Base-by-base conservation (phyloP, 768 basidiomycete species). In the Lyophyllum shimeji region DNA sequence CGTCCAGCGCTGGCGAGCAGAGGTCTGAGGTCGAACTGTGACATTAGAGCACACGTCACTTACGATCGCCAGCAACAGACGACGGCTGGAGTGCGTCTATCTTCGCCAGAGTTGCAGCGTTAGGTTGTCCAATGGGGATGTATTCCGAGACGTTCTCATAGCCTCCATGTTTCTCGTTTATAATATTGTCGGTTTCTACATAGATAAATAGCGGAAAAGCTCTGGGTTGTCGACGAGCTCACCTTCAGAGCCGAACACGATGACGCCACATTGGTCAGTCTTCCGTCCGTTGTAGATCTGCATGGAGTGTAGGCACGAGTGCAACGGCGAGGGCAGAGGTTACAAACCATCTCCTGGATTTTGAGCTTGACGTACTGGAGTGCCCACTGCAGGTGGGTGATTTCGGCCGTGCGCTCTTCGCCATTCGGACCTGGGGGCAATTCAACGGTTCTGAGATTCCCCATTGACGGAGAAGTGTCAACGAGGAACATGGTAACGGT, bases 211-310 rank as follows among this genome's bases (percentile, higher is more conserved):
- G 29, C 9, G 21, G 63, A 54, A 37, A 25, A 27, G 46, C n/a
- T 42, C 34, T n/a, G 12, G 18, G 11, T 24, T 43, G 29, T n/a
- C 7, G 12, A n/a, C 3, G 17, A 5, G 7, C 55, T 44, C 60
- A 78, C 93, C 83, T 69, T 92, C 85, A 1, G 88, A 84, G n/a
- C 93, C 95, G 64, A 93, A 94, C 2, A 87, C 71, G 46, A 97
- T 80, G 25, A 98, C 83, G n/a, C 93, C 92, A 67, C 93, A 93
- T 66, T 93, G 86, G 66, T 96, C 95, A 9, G 95, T 98, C 76
- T 96, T 97, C 40, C 95, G 80, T 13, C 88, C 90, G 61, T 90
- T 85, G 66, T 86, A 94, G 61, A 98, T 94, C 95, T 98, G 60
- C 17, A 24, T 44, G 40, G 27, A 50, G 53, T 25, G 37, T 57